These are phyloP conservation scores for Begonia fuchsioides DNA, from an alignment of 306 rosid genomes.

Conservation along the genomic window DNA sequence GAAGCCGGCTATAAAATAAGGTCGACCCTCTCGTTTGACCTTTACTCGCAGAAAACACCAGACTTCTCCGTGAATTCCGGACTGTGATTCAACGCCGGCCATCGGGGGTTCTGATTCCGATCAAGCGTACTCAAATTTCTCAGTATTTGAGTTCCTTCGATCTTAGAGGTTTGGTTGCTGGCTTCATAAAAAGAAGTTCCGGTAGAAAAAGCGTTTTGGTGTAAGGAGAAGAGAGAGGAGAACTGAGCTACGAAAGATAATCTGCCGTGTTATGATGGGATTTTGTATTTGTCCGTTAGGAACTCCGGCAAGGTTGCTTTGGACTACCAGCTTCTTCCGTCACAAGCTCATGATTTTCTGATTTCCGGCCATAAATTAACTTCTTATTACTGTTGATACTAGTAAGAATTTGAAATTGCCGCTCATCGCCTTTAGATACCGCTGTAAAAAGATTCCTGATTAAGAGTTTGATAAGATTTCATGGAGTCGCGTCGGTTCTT, in stretches of 20 bases:
- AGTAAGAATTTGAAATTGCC: neutral
- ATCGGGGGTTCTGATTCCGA: too few species aligned
- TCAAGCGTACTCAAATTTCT: neutral
- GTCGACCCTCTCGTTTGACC: too few species aligned
- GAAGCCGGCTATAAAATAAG: too few species aligned
- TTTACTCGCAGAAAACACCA: too few species aligned
- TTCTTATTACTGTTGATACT: neutral
- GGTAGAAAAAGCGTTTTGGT: slow-evolving; percentile 7
- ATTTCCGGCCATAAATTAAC: slow-evolving; percentile 10
- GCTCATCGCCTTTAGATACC: neutral
- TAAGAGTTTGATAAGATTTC: neutral
- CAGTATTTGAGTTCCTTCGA: neutral
- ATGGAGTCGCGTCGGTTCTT: slow-evolving; percentile 70
- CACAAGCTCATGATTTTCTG: slow-evolving; percentile 95
- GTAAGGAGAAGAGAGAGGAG: neutral
- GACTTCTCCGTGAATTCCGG: too few species aligned
- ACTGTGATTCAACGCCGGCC: too few species aligned
- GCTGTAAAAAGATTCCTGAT: slow-evolving; percentile 1
- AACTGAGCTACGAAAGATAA: slow-evolving; percentile 24
- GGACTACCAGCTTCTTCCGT: slow-evolving; percentile 99
- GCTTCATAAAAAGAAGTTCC: neutral
- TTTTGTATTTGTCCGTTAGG: slow-evolving; percentile 80
- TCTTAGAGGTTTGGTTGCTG: neutral
- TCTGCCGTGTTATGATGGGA: slow-evolving; percentile 72
- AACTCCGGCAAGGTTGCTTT: slow-evolving; percentile 90